A percentile compares a stretch with the other conserved stretches of the same genome.
phyloP scores from a whole-genome alignment of 805 yeast genomes.

The Kazachstania africana region DNA sequence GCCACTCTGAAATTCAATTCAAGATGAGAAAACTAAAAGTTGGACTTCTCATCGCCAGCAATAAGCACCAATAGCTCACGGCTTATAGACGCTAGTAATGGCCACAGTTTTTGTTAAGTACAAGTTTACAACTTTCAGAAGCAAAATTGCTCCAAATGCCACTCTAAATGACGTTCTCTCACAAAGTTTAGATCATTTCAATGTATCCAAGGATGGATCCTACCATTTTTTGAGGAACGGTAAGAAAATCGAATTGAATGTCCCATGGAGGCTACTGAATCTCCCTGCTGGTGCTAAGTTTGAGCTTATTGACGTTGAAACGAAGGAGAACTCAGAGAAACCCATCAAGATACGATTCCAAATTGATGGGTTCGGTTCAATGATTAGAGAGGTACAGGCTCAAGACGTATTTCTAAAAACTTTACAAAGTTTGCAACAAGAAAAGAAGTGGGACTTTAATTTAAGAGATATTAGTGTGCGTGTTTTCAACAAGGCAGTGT shows the following conservation, averaged over 20 bases:
- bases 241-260: slow-evolving; percentile 25
- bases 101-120: slow-evolving; percentile 28
- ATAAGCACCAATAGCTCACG: no score
- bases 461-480: slow-evolving; percentile 10
- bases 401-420: slow-evolving; percentile 9
- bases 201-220: slow-evolving; percentile 10
- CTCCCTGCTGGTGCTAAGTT: slow-evolving; percentile 36
- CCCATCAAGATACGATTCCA: slow-evolving; percentile 25
- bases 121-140: slow-evolving; percentile 25
- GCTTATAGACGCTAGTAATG: no score
- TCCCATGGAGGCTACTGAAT: slow-evolving; percentile 34
- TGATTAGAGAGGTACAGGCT: slow-evolving; percentile 16
- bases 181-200: slow-evolving; percentile 29
- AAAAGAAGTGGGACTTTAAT: slow-evolving; percentile 7
- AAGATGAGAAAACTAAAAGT: no score
- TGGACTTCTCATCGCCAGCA: no score
- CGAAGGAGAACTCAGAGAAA: not conserved
- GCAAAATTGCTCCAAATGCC: slow-evolving; percentile 27
- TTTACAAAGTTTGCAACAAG: slow-evolving; percentile 3
- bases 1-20: no score
- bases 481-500: slow-evolving; percentile 11
- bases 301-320: slow-evolving; percentile 3
- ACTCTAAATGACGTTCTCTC: slow-evolving; percentile 28
- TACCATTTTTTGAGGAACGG: slow-evolving; percentile 25
- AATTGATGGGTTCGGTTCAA: slow-evolving; percentile 12